Evolutionary conservation across 345 rosid genomes (phyloP).

Genomic region (Salix suchowensis): DNA sequence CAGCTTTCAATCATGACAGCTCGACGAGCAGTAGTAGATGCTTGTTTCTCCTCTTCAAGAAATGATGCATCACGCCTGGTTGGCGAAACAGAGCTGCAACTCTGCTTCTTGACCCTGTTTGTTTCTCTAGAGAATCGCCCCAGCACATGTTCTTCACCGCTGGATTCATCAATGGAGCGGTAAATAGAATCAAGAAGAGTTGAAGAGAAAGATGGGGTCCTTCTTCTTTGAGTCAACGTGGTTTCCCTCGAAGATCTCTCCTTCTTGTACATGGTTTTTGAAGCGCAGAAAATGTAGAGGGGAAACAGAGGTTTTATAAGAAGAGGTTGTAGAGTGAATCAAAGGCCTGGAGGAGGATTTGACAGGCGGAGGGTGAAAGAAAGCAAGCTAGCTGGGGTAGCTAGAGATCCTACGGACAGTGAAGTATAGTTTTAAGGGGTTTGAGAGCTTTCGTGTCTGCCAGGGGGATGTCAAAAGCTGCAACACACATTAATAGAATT

Average conservation of each 20-base stretch:
- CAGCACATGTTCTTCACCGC: conserved; percentile 10
- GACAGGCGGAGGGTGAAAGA: not conserved
- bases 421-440: conserved; percentile 19
- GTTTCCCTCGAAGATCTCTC: conserved; percentile 27
- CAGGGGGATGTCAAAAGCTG: conserved; percentile 63
- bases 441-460: conserved; percentile 42
- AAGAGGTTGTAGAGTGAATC: not conserved
- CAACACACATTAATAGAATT: conserved; percentile 22
- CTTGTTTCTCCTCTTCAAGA: conserved; percentile 9
- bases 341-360: not conserved
- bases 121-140: conserved; percentile 17
- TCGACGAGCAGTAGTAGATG: conserved; percentile 29
- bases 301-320: not conserved
- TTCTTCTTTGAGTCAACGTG: conserved; percentile 48
- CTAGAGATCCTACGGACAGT: not conserved
- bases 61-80: not conserved
- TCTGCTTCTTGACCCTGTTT: conserved; percentile 32
- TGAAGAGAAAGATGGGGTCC: conserved; percentile 85
- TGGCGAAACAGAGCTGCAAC: conserved; percentile 16
- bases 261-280: conserved; percentile 31
- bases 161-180: conserved; percentile 61
- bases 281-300: not conserved
- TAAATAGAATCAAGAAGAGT: conserved; percentile 67
- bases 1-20: conserved; percentile 50
- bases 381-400: not conserved